A percentile compares a stretch with the other conserved stretches of the same genome.
These are phyloP conservation scores for Arthrinium puccinioides DNA, from an alignment of 2,329 filamentous ascomycete genomes.

Conservation along the genomic window DNA sequence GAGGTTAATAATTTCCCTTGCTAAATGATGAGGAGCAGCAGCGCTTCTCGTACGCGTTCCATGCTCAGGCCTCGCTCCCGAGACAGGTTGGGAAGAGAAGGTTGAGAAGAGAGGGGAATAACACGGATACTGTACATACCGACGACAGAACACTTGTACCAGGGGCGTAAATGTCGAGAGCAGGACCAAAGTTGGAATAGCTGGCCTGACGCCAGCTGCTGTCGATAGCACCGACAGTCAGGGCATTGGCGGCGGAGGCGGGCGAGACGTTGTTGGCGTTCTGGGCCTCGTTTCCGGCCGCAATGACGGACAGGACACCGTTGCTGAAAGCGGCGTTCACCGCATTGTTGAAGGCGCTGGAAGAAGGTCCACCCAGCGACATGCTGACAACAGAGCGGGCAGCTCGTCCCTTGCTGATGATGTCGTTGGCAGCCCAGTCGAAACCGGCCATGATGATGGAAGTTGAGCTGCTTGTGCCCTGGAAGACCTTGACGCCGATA, in stretches of 20 bases:
- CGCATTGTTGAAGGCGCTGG: slow-evolving; percentile 39
- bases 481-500: slow-evolving; percentile 38
- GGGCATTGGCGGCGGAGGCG: slow-evolving; percentile 38
- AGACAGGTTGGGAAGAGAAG: too few relatives aligned
- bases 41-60: too few relatives aligned
- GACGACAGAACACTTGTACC: slow-evolving; percentile 33
- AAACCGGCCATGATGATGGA: slow-evolving; percentile 19
- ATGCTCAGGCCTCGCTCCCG: too few relatives aligned
- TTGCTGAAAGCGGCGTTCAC: slow-evolving; percentile 35
- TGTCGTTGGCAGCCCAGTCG: slow-evolving; percentile 37
- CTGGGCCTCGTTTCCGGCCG: slow-evolving; percentile 44
- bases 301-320: slow-evolving; percentile 47
- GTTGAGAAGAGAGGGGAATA: too few relatives aligned
- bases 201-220: slow-evolving; percentile 27
- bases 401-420: slow-evolving; percentile 30
- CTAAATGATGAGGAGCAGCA: too few relatives aligned
- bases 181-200: slow-evolving; percentile 43
- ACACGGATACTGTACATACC: too few relatives aligned
- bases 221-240: slow-evolving; percentile 46
- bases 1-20: too few relatives aligned
- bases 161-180: slow-evolving; percentile 35
- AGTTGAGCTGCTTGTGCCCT: slow-evolving; percentile 13
- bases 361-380: slow-evolving; percentile 41
- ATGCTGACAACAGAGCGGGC: slow-evolving; percentile 43
- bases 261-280: slow-evolving; percentile 36